Conservation (phyloP, 768 basidiomycete genomes). For the Suillus brevipes region DNA sequence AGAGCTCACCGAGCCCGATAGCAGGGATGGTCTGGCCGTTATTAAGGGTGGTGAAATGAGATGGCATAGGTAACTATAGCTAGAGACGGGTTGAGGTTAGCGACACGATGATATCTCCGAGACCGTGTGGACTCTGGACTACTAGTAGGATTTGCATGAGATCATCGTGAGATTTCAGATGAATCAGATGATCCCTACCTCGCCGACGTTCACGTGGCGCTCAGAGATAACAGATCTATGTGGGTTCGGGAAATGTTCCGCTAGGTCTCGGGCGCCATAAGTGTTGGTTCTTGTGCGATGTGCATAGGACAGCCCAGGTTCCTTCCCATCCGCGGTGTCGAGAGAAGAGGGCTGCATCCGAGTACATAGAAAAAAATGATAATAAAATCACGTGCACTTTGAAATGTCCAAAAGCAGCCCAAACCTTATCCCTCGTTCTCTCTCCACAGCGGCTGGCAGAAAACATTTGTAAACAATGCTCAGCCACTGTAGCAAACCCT, state of each 20-base stretch:
- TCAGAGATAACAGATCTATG: neutral
- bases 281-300: neutral
- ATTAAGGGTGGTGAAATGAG: conserved; percentile 59
- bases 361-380: neutral
- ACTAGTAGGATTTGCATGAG: neutral
- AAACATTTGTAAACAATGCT: neutral
- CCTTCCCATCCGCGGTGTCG: no score
- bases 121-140: neutral
- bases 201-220: neutral
- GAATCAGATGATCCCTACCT: neutral
- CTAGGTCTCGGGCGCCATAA: neutral
- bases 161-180: neutral
- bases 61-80: conserved; percentile 29
- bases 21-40: conserved; percentile 56
- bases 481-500: neutral
- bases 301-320: neutral
- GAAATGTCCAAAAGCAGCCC: neutral
- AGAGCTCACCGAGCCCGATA: conserved; percentile 54
- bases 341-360: no score
- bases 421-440: neutral
- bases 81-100: neutral
- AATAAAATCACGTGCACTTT: neutral
- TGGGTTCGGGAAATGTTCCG: neutral
- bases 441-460: neutral
- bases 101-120: neutral